Conservation (phyloP, 108 stramenopile genomes). For the Skeletonema costatum region DNA sequence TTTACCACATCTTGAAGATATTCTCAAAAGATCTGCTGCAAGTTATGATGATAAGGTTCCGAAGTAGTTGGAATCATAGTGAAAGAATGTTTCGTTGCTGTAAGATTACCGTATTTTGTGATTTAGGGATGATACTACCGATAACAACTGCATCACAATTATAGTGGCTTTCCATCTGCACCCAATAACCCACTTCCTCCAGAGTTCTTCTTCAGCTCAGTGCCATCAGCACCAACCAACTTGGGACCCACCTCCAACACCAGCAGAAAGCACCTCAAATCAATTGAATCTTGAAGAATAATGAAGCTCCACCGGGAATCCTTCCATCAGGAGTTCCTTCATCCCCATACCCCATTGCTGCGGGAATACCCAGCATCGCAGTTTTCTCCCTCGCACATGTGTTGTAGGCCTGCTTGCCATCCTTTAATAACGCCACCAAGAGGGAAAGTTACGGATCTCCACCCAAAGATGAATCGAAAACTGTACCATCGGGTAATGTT, state of each 20-base stretch:
- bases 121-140: too few relatives aligned
- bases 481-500: constrained; percentile 84
- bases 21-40: constrained; percentile 25
- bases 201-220: constrained; percentile 39
- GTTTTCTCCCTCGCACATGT: constrained; percentile 87
- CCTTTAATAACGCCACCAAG: constrained; percentile 77
- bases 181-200: constrained; percentile 60
- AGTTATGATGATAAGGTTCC: constrained; percentile 20
- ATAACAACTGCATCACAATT: background rate
- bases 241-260: constrained; percentile 66
- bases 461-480: constrained; percentile 79
- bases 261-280: constrained; percentile 78
- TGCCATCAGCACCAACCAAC: constrained; percentile 77
- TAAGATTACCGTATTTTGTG: background rate
- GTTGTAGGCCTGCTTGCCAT: constrained; percentile 72
- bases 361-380: constrained; percentile 86
- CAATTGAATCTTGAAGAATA: constrained; percentile 87
- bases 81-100: constrained; percentile 3
- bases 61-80: constrained; percentile 1
- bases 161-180: constrained; percentile 70
- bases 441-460: constrained; percentile 74
- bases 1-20: constrained; percentile 35
- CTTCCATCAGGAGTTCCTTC: constrained; percentile 83
- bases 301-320: constrained; percentile 81
- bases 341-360: constrained; percentile 77